Evolutionary conservation across 805 yeast species (phyloP).

Genomic region (Allodekkera sacchari): DNA sequence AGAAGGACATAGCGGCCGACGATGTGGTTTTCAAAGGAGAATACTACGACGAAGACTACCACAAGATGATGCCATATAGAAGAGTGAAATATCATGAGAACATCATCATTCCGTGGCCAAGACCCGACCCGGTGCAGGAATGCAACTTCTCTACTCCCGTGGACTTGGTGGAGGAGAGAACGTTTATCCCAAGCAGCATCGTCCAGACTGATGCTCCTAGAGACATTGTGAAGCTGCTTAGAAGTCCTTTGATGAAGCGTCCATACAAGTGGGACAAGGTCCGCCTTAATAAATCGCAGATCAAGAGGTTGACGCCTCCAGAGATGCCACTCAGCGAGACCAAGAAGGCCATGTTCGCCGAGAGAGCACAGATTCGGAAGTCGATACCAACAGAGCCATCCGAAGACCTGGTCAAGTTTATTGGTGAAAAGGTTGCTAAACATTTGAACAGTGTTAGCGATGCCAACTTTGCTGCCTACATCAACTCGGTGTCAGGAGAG

Average conservation of each 20-base stretch:
- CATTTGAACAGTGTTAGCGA: constrained; percentile 26
- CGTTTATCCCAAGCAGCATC: constrained; percentile 63
- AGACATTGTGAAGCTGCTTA: constrained; percentile 51
- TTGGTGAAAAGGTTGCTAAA: constrained; percentile 33
- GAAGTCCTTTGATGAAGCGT: constrained; percentile 66
- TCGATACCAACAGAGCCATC: constrained; percentile 31
- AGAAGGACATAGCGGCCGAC: constrained; percentile 71
- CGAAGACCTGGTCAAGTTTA: constrained; percentile 34
- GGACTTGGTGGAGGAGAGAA: constrained; percentile 55
- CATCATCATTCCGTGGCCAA: constrained; percentile 85
- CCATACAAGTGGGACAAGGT: constrained; percentile 47
- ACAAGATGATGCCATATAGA: constrained; percentile 68
- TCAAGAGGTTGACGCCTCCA: constrained; percentile 58
- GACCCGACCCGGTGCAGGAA: constrained; percentile 51
- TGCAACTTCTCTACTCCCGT: constrained; percentile 50
- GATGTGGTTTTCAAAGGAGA: constrained; percentile 57
- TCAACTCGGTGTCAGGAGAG: constrained; percentile 20
- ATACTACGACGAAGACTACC: constrained; percentile 68
- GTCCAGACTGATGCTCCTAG: constrained; percentile 62
- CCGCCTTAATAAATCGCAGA: constrained; percentile 48
- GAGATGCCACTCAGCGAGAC: constrained; percentile 65
- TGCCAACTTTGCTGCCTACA: constrained; percentile 22
- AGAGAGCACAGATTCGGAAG: constrained; percentile 38
- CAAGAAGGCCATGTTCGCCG: constrained; percentile 54
- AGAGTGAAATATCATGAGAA: constrained; percentile 62